phyloP scores from a whole-genome alignment of 257 asterid species.

The Primulina eburnea region DNA sequence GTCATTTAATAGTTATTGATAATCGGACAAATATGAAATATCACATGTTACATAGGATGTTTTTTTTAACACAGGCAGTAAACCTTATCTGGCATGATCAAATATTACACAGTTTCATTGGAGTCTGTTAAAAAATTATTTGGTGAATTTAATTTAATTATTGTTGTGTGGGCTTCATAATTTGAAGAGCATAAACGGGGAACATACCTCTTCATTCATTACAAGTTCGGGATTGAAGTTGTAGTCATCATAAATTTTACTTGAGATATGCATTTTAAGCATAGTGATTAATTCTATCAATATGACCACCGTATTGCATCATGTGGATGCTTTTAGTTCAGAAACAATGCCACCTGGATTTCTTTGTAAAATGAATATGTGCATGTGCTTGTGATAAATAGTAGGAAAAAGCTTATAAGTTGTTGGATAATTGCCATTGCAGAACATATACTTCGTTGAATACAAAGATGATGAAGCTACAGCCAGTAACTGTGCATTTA shows the following conservation, averaged over 20 bases:
- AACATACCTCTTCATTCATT: neutral
- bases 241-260: neutral
- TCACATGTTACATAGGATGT: too few species aligned
- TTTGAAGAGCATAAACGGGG: neutral
- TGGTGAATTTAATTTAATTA: neutral
- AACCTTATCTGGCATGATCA: too few species aligned
- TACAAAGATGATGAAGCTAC: conserved; percentile 61
- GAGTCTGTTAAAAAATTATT: too few species aligned
- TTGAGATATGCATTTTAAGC: neutral
- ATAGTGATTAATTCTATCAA: neutral
- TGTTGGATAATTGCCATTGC: conserved; percentile 37
- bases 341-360: neutral
- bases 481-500: conserved; percentile 53
- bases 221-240: neutral
- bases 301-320: neutral
- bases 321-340: neutral
- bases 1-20: neutral
- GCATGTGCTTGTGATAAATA: too few species aligned
- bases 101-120: too few species aligned
- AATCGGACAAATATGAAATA: too few species aligned
- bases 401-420: neutral
- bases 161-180: neutral
- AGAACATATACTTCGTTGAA: conserved; percentile 61
- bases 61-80: too few species aligned
- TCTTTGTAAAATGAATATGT: too few species aligned